Base-by-base conservation (phyloP, 306 rosid species). In the Astragalus membranaceus region DNA sequence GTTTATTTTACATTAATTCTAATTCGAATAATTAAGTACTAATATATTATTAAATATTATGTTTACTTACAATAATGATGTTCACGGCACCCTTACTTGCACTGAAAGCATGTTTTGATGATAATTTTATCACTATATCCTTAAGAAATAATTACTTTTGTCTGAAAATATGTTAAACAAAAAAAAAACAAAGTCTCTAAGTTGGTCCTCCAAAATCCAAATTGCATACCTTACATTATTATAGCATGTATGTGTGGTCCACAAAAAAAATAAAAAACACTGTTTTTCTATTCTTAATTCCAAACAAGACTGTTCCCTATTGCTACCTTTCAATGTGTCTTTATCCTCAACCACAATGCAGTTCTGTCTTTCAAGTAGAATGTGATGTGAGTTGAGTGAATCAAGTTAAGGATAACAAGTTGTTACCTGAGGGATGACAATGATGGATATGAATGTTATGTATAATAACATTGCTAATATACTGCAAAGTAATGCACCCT, bases 361-460 rank as follows among this genome's bases (percentile, higher is more conserved):
- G 4, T 36, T 14, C 0, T 37, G 26, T 57, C 44, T 39, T 16
- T 61, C 11, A 12, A 23, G 26, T 23, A 23, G 2, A 23, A 23
- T 23, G 2, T 23, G 53, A 4, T 10, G n/a, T n/a, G n/a, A n/a
- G n/a, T n/a, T n/a, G 4, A 63, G 41, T 61, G 2, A 37, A 23
- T 10, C 16, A 39, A 46, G 57, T 32, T 47, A 8, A 61, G 55
- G 11, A 29, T 16, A 52, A 20, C 23, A 51, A 11, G 8, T 16
- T 49, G 8, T 26, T 64, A 90, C 98, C 98, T 65, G 98, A 90
- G 23, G 74, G 86, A 70, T 85, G 78, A 72, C 98, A 93, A 66
- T 93, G 98, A 70, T 93, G 98, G 80, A 93, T 65, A 39, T 93
- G 98, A 61, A 93, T 82, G 52, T 93, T 93, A 70, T 90, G 98